Conservation (phyloP, 768 basidiomycete genomes). For the Boletus tylopilopsis region DNA sequence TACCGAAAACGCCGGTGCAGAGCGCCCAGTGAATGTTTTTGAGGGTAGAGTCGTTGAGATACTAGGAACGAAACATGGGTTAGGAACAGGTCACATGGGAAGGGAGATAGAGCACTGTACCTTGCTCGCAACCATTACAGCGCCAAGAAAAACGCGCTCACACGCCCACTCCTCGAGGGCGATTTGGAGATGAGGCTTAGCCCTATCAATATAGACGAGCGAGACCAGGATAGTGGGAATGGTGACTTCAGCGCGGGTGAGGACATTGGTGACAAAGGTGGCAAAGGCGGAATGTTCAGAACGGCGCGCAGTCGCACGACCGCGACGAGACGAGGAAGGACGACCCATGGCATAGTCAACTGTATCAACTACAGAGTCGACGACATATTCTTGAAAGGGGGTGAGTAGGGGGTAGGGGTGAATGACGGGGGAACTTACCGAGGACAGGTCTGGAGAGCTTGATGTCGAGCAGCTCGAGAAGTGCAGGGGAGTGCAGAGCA, state of each 20-base stretch:
- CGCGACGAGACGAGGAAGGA: slow-evolving; percentile 50
- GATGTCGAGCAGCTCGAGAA: slow-evolving; percentile 65
- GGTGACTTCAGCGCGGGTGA: slow-evolving; percentile 70
- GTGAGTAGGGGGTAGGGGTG: neutral
- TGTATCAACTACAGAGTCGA: slow-evolving; percentile 65
- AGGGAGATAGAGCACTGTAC: slow-evolving; percentile 35
- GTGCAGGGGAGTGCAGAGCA: slow-evolving; percentile 56
- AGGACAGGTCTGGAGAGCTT: slow-evolving; percentile 60
- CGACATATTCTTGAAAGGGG: slow-evolving; percentile 54
- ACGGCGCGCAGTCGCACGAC: slow-evolving; percentile 44
- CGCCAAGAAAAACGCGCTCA: slow-evolving; percentile 87
- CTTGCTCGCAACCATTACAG: slow-evolving; percentile 86
- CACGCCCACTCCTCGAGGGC: slow-evolving; percentile 83
- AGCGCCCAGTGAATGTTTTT: slow-evolving; percentile 91
- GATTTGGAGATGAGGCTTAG: slow-evolving; percentile 76
- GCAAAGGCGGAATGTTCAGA: slow-evolving; percentile 56
- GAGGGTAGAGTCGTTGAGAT: slow-evolving; percentile 83
- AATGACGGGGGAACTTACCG: slow-evolving; percentile 42
- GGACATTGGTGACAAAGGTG: slow-evolving; percentile 63
- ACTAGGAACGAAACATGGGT: slow-evolving; percentile 37
- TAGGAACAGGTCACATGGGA: slow-evolving; percentile 8
- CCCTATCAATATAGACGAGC: slow-evolving; percentile 74
- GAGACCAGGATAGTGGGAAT: slow-evolving; percentile 65
- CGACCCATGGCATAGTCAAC: slow-evolving; percentile 77
- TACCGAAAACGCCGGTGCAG: slow-evolving; percentile 80